A percentile compares a stretch with the other conserved stretches of the same genome.
Evolutionary conservation across 2,329 filamentous ascomycete genomes (phyloP).

Genomic region (Colletotrichum sojae): DNA sequence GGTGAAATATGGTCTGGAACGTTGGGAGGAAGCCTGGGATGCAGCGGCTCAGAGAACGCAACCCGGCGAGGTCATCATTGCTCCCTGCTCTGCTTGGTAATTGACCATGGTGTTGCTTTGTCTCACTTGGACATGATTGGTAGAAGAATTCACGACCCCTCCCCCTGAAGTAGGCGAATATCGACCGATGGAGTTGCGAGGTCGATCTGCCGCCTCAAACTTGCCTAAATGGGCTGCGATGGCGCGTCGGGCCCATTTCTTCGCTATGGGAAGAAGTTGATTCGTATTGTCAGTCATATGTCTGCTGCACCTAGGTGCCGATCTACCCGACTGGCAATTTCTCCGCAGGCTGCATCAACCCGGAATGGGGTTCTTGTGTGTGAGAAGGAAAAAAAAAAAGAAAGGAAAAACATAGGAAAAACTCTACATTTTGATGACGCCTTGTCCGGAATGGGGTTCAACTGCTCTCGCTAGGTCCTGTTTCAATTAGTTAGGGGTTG

Average conservation of each 20-base stretch:
- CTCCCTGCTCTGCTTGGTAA: too few relatives aligned
- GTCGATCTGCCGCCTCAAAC: background rate
- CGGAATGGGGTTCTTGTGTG: slow-evolving; percentile 2
- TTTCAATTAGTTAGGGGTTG: slow-evolving; percentile 6
- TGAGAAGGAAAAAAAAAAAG: too few relatives aligned
- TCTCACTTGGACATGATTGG: too few relatives aligned
- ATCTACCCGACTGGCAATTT: slow-evolving; percentile 17
- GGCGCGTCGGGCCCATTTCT: background rate
- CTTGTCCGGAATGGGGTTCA: slow-evolving; percentile 2
- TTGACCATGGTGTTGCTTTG: too few relatives aligned
- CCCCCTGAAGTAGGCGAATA: slow-evolving; percentile 3
- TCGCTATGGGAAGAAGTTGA: background rate
- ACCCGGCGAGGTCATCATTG: background rate
- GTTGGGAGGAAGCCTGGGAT: slow-evolving; percentile 6
- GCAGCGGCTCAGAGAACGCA: slow-evolving; percentile 2
- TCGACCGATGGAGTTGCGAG: background rate
- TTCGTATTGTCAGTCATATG: background rate
- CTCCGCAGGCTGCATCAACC: slow-evolving; percentile 13
- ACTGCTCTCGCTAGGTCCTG: background rate
- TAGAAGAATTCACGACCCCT: background rate
- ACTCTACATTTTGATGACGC: too few relatives aligned
- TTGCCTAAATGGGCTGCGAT: background rate
- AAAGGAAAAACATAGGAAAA: too few relatives aligned
- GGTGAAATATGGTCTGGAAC: background rate
- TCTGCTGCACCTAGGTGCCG: slow-evolving; percentile 17